Percentiles rank a stretch among this genome's conserved stretches.
Conservation (phyloP, 2,329 filamentous ascomycete genomes). For the Didymosphaeria variabile region DNA sequence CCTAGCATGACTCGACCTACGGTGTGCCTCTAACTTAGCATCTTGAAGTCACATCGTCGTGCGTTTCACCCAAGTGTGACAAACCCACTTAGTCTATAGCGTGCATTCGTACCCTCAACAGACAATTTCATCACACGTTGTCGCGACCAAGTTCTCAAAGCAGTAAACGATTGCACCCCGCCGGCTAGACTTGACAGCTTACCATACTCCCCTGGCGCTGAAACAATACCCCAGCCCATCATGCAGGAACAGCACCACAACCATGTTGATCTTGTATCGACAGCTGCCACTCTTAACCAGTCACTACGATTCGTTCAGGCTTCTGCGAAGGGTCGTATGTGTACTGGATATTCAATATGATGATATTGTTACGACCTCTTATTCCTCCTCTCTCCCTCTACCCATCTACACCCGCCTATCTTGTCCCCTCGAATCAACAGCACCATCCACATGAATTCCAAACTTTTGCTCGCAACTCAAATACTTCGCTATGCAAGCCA, state of each 20-base stretch:
- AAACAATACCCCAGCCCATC: background rate
- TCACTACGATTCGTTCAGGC: background rate
- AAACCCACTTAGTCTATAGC: background rate
- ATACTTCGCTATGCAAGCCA: constrained; percentile 12
- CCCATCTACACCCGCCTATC: background rate
- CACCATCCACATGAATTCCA: background rate
- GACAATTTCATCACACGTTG: background rate
- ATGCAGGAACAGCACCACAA: constrained; percentile 3
- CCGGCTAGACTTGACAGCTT: background rate
- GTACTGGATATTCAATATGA: background rate
- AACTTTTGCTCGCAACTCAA: constrained; percentile 5
- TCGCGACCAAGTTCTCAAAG: background rate
- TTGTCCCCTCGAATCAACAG: background rate
- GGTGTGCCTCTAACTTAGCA: too few relatives aligned
- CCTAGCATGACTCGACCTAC: background rate
- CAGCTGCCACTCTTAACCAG: background rate
- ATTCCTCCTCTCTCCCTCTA: background rate
- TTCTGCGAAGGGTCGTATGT: background rate
- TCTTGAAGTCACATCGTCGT: background rate
- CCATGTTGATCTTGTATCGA: background rate
- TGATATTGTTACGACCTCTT: constrained; percentile 1
- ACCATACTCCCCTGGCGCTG: background rate
- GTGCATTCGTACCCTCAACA: background rate
- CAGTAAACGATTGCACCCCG: background rate
- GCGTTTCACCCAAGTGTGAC: background rate